Base-by-base conservation (phyloP, 202 grass and related monocot species). In the Schoenoplectus triqueter region DNA sequence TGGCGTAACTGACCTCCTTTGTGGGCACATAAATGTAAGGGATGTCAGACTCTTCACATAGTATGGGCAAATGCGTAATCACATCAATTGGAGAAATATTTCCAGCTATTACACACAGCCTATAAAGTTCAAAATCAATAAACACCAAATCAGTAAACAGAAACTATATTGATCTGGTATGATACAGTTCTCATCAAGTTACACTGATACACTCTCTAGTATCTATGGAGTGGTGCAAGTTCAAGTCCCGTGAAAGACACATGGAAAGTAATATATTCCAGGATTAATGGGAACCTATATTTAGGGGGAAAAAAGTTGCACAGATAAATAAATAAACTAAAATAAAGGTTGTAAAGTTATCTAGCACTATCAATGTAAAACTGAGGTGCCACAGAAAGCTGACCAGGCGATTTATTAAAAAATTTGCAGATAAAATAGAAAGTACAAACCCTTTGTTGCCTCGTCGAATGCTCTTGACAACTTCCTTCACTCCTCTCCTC, bases 401-500 rank as follows among this genome's bases (percentile, higher is more conserved):
- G 55, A 45, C 11, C 69, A 1, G 45, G 41, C 6, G 8, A 49
- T 14, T 7, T 69, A 50, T 62, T 20, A 39, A 64, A 68, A 31
- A 31, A 66, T 55, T 66, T 61, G 66, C 5, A 22, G 81, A 46
- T 20, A 5, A 54, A 52, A 4, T 51, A 10, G 81, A 80, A 42
- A 86, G 69, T 42, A 61, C 88, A 10, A 54, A 94, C 93, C 93
- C 93, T 86, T 94, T 98, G 63, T 89, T 91, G 66, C 90, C 90
- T 46, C 92, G 87, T 50, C 95, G 91, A 70, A 98, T 95, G 79
- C 93, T 98, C 91, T 95, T 98, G 51, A 94, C 95, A 3, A 98
- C 93, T 89, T 98, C 95, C 80, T 98, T 95, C 70, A 98, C 95
- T 61, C 95, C 95, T 74, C 95, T 88, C 85, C 95, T 92, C 84